Evolutionary conservation across 2,329 filamentous ascomycete genomes (phyloP).

Genomic region (Pochonia chlamydosporia): DNA sequence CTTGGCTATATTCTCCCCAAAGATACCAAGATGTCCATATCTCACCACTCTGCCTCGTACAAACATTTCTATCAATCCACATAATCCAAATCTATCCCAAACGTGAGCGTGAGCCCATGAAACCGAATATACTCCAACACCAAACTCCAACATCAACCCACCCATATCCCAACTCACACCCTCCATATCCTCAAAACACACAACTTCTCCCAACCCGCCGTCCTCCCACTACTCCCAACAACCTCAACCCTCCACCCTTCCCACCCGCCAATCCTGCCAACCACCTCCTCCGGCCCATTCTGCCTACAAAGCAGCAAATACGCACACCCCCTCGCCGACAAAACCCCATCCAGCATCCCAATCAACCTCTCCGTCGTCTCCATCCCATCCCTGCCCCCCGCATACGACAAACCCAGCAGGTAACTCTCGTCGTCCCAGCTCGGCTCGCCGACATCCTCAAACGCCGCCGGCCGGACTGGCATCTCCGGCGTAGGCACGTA

Average conservation of each 20-base stretch:
- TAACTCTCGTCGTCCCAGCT: constrained; percentile 76
- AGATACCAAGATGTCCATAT: too few species aligned
- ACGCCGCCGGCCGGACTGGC: constrained; percentile 44
- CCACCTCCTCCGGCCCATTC: constrained; percentile 76
- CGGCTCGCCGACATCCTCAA: constrained; percentile 16
- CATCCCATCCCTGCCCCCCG: constrained; percentile 87
- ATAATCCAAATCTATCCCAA: neutral
- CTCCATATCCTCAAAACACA: constrained; percentile 84
- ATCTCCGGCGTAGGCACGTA: constrained; percentile 84
- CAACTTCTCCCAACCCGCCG: constrained; percentile 91
- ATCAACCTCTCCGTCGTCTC: constrained; percentile 81
- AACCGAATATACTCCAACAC: too few species aligned
- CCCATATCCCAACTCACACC: constrained; percentile 18
- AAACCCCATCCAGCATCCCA: constrained; percentile 55
- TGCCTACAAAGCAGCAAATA: constrained; percentile 88
- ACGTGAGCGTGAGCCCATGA: too few species aligned
- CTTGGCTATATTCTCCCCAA: too few species aligned
- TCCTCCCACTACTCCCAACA: constrained; percentile 76
- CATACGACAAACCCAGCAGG: constrained; percentile 79
- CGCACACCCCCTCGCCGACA: constrained; percentile 68
- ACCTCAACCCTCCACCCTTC: constrained; percentile 67
- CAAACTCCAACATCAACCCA: neutral
- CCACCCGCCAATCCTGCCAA: constrained; percentile 50
- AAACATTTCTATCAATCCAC: neutral
- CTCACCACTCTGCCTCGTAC: too few species aligned